Conservation (phyloP, 1,284 basidiomycete species). For the Rhodotorula sp. region DNA sequence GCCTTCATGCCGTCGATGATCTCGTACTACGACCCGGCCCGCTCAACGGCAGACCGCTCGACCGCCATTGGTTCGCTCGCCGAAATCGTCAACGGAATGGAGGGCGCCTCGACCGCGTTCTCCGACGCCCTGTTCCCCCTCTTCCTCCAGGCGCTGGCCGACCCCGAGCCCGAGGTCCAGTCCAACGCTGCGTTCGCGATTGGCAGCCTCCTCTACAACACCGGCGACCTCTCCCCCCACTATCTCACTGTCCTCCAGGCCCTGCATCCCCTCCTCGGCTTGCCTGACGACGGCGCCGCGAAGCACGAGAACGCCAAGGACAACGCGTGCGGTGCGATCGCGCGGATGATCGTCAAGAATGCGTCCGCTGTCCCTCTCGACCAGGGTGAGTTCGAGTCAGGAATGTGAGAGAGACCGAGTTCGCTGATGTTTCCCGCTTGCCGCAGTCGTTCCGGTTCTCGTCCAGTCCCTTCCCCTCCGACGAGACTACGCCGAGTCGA, state of each 20-base stretch:
- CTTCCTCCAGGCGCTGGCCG: constrained; percentile 76
- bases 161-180: constrained; percentile 85
- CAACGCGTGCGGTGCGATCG: constrained; percentile 91
- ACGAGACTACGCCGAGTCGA: constrained; percentile 41
- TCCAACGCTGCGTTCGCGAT: constrained; percentile 95
- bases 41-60: constrained; percentile 86
- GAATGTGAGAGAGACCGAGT: too few species aligned
- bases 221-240: constrained; percentile 77
- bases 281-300: constrained; percentile 53
- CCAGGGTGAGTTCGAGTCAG: constrained; percentile 49
- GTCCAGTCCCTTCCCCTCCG: constrained; percentile 73
- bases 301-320: constrained; percentile 81
- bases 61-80: constrained; percentile 91
- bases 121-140: constrained; percentile 76
- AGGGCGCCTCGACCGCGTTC: constrained; percentile 71
- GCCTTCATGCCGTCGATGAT: constrained; percentile 85
- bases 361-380: constrained; percentile 79
- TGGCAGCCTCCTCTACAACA: constrained; percentile 86
- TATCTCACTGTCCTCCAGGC: constrained; percentile 75
- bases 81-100: constrained; percentile 93
- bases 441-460: constrained; percentile 65
- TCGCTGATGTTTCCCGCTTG: too few species aligned
- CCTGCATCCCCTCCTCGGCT: constrained; percentile 76
- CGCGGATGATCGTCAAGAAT: constrained; percentile 83
- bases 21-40: constrained; percentile 87